A percentile compares a stretch with the other conserved stretches of the same genome.
Evolutionary conservation across 768 basidiomycete genomes (phyloP).

Genomic region (Tylopilus vinaceipallidus): DNA sequence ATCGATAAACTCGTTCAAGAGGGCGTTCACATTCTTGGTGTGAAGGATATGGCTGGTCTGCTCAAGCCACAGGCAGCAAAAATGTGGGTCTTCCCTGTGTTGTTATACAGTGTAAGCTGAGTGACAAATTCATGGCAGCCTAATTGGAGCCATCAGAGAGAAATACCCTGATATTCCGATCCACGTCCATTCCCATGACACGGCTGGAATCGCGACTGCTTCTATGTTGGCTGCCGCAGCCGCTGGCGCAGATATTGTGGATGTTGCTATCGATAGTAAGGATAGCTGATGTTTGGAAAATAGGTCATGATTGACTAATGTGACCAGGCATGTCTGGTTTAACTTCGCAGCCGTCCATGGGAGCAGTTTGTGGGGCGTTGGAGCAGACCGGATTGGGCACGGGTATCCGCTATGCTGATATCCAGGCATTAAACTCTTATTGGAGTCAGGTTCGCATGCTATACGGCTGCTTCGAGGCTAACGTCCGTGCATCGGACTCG

Average conservation of each 20-base stretch:
- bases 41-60: conserved; percentile 99
- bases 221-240: conserved; percentile 95
- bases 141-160: conserved; percentile 92
- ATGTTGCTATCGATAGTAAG: conserved; percentile 97
- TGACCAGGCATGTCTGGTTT: conserved; percentile 90
- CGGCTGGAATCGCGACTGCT: conserved; percentile 96
- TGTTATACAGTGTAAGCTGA: conserved; percentile 3
- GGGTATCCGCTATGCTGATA: conserved; percentile 94
- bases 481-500: conserved; percentile 94
- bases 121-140: conserved; percentile 41
- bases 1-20: conserved; percentile 89
- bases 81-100: conserved; percentile 50
- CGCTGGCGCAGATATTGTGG: conserved; percentile 97
- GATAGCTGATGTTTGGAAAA: conserved; percentile 6
- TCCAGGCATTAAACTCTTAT: conserved; percentile 95
- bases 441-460: conserved; percentile 97
- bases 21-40: conserved; percentile 94
- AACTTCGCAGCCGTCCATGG: conserved; percentile 99
- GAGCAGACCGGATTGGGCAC: conserved; percentile 94
- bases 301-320: conserved; percentile 12
- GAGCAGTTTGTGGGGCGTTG: conserved; percentile 90
- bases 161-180: conserved; percentile 97
- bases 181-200: conserved; percentile 99
- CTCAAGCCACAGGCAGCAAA: conserved; percentile 94
- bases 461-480: conserved; percentile 97